These are phyloP conservation scores for Acmispon strigosus DNA, from an alignment of 306 rosid species.

Conservation along the genomic window DNA sequence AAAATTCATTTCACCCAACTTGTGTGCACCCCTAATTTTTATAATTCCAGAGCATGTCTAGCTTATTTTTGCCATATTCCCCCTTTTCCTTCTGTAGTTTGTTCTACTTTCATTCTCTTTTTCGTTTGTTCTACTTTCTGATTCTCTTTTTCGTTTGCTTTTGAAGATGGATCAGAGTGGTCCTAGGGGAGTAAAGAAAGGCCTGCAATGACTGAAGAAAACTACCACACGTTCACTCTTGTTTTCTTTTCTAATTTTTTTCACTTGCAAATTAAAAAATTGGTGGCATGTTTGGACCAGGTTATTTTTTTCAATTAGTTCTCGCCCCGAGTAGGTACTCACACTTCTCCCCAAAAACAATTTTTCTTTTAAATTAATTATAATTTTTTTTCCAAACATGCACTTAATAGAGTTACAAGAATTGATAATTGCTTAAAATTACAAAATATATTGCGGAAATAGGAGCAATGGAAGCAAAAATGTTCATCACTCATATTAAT, in stretches of 20 bases:
- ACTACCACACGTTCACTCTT: not conserved
- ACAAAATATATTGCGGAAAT: not conserved
- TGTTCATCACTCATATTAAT: conserved; percentile 21
- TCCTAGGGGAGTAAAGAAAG: not conserved
- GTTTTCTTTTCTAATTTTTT: not conserved
- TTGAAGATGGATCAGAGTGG: not conserved
- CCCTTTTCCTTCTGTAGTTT: not conserved
- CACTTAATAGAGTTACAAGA: not conserved
- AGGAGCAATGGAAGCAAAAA: conserved; percentile 11
- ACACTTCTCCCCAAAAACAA: too few species aligned
- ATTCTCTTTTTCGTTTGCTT: not conserved
- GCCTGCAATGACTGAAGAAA: not conserved
- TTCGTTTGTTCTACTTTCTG: not conserved
- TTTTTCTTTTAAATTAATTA: too few species aligned
- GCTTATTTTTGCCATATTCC: not conserved
- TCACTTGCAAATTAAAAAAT: not conserved
- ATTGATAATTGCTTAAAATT: not conserved
- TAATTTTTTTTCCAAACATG: too few species aligned
- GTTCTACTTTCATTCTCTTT: not conserved
- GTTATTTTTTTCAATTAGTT: too few species aligned
- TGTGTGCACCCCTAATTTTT: too few species aligned
- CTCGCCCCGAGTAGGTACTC: too few species aligned
- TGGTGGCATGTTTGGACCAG: too few species aligned
- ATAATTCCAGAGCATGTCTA: not conserved
- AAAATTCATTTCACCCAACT: too few species aligned